A percentile compares a stretch with the other conserved stretches of the same genome.
Evolutionary conservation across 257 asterid genomes (phyloP).

Genomic region (Eustoma russellianum): DNA sequence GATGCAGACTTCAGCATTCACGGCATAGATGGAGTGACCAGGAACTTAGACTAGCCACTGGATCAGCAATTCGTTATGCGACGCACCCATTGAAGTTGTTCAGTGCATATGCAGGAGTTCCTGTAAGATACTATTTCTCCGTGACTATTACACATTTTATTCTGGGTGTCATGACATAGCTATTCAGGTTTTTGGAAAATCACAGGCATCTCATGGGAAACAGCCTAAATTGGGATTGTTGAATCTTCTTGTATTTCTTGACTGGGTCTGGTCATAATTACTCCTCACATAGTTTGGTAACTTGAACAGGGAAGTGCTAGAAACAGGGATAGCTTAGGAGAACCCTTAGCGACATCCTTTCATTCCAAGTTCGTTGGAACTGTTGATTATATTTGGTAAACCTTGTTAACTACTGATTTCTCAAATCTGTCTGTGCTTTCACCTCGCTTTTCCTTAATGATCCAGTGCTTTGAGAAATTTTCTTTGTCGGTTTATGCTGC

Average conservation of each 20-base stretch:
- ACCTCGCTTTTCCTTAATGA: too few species aligned
- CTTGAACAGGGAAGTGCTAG: constrained; percentile 54
- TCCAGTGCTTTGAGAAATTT: too few species aligned
- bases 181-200: not conserved
- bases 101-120: constrained; percentile 67
- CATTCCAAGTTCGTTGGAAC: constrained; percentile 70
- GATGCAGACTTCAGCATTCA: constrained; percentile 21
- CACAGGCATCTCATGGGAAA: not conserved
- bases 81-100: constrained; percentile 48
- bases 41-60: constrained; percentile 74
- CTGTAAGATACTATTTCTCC: constrained; percentile 33
- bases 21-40: constrained; percentile 57
- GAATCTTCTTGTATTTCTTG: not conserved
- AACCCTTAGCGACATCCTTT: constrained; percentile 72
- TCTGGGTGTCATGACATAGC: not conserved
- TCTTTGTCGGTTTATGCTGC: not conserved
- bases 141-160: not conserved
- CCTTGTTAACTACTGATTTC: not conserved
- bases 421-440: not conserved
- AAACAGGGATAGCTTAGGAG: constrained; percentile 59
- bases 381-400: constrained; percentile 84
- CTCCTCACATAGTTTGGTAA: not conserved
- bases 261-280: not conserved
- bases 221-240: not conserved
- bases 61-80: constrained; percentile 37